Base-by-base conservation (phyloP, 1,284 basidiomycete species). In the Leccinum variabile region DNA sequence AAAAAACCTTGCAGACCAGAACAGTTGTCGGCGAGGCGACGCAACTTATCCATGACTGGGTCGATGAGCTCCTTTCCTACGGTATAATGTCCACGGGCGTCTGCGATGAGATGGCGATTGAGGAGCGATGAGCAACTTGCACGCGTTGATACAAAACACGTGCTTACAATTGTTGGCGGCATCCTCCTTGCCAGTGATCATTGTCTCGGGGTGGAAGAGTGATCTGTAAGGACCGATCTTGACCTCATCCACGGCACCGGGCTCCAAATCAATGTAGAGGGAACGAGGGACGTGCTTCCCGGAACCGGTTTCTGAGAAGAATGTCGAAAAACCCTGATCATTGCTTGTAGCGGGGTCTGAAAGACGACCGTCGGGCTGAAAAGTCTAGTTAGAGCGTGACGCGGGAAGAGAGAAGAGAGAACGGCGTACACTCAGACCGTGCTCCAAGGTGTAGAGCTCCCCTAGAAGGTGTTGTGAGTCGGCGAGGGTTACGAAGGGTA, bases 171-270 rank as follows among this genome's bases (percentile, higher is more conserved):
- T 99, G 86, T 98, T 99, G 68, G 97, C 97, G 61, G 96, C 97
- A 75, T 99, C 97, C 84, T 99, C 97, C 84, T 99, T 99, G 71
- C 97, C 97, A 63, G 92, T 95, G 78, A 99, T 93, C 84, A 99
- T 90, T 66, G 95, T 97, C 84, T 99, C 97, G 11, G 97, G 97
- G 82, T 99, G 97, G 86, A 99, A 99, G 58, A 99, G 88, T 66
- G 88, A 89, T 75, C 94, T 88, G 83, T 98, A 99, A 63, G 90
- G 88, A 69, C 97, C 97, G 61, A 89, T 93, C 80, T 94, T 93
- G 75, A 99, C 95, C 74, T 97, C 95, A 75, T 98, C 97, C 75
- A 98, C 91, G 67, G 90, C 97, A 75, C 95, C 94, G 62, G 96
- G 96, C 80, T 98, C 96, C 67, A 98, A 84, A 80, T 98, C 96